Evolutionary conservation across 2,329 filamentous ascomycete genomes (phyloP), one percentile per base, ranked within the genome.

Genomic region (Scleromitrula shiraiana): DNA sequence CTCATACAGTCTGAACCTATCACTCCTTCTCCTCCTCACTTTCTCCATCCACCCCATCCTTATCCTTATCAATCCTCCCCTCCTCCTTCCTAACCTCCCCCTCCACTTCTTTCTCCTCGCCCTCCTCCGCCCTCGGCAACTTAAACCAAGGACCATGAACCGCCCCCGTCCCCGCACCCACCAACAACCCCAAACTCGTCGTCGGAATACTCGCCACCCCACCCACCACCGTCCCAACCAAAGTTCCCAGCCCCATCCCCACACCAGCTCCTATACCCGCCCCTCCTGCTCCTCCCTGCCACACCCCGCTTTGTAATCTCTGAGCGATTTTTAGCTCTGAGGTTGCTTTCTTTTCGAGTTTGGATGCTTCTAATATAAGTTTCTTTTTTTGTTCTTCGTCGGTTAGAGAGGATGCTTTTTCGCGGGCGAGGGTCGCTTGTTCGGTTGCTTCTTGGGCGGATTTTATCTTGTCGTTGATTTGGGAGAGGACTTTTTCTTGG

Each of bases 281-380:
- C 0, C 58, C 58, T 1, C 41, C 44, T 0, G 52, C 53, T 2
- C 53, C 58, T 3, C 58, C 58, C 45, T 60, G 58, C 58, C 56
- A 60, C 17, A 57, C 53, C 2, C 58, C 58, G 41, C 55, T 58
- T 32, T 60, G 58, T 20, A 60, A 23, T 24, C 56, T 44, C 59
- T 76, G 77, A 26, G 85, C 86, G 46, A 85, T 83, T 54, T 80
- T 74, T 64, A 78, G 76, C 54, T 85, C 85, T 41, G 82, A 87
- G 9, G 40, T 41, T 1, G 54, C 50, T 5, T 44, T 52, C 26
- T 56, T 56, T 14, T 57, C 54, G 7, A 53, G 26, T 26, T 56
- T 56, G 9, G 35, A 22, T 6, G 57, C 56, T 39, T 58, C 53
- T 17, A 46, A 49, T 3, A 59, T 8, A 4, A 42, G 35, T 7